A percentile compares a stretch with the other conserved stretches of the same genome.
Evolutionary conservation across 345 rosid species (phyloP).

Genomic region (Boechera retrofracta): DNA sequence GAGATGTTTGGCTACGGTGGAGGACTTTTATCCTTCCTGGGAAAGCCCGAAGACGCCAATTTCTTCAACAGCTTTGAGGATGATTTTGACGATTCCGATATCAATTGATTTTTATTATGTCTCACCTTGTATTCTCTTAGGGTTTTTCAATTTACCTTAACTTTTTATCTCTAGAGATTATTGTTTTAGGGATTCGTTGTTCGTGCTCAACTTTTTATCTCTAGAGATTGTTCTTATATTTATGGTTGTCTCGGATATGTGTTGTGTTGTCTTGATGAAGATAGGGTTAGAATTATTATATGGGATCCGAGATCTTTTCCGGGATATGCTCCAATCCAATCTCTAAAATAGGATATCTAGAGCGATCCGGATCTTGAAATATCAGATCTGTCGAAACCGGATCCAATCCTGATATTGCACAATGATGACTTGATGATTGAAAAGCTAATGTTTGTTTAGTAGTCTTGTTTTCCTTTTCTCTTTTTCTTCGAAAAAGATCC

Average conservation of each 20-base stretch:
- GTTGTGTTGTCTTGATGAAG: not conserved
- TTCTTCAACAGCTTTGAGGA: constrained; percentile 82
- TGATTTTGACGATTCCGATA: constrained; percentile 82
- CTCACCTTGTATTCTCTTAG: not conserved
- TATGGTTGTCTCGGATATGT: not conserved
- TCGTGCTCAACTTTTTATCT: not conserved
- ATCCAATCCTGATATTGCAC: no score
- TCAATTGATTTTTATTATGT: constrained; percentile 51
- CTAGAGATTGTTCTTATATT: not conserved
- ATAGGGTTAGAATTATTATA: not conserved
- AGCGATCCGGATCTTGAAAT: no score
- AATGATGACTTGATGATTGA: no score
- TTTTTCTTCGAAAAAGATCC: no score
- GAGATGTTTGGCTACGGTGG: constrained; percentile 53
- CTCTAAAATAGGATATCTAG: no score
- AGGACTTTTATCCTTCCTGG: constrained; percentile 54
- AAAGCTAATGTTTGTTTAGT: no score
- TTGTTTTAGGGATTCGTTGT: not conserved
- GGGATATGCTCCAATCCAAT: no score
- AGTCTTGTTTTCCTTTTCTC: no score
- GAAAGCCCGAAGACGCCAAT: constrained; percentile 58
- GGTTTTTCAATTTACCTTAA: not conserved
- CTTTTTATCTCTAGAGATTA: not conserved
- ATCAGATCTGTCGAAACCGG: no score
- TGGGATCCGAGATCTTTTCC: not conserved